A percentile compares a stretch with the other conserved stretches of the same genome.
These are phyloP conservation scores for Daldinia grandis DNA, from an alignment of 495 filamentous ascomycete genomes.

Conservation along the genomic window DNA sequence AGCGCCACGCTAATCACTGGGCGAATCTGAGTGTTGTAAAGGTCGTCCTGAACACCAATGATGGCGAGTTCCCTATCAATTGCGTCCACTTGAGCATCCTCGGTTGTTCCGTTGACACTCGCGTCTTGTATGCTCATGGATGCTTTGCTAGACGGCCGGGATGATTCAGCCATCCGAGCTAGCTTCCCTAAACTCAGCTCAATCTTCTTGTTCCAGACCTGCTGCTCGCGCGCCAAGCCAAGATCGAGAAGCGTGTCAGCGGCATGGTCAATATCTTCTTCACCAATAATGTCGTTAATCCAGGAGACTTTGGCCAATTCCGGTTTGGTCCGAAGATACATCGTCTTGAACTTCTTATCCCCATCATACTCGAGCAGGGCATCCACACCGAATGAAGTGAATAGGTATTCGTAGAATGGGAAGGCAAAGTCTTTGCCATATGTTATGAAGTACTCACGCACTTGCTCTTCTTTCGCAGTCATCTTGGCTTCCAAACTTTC, in stretches of 20 bases:
- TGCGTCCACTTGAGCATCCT: constrained; percentile 50
- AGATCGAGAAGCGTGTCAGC: constrained; percentile 70
- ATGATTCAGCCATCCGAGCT: constrained; percentile 68
- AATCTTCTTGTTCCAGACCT: constrained; percentile 89
- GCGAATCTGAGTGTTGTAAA: constrained; percentile 63
- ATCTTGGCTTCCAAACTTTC: constrained; percentile 44
- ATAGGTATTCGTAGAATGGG: constrained; percentile 78
- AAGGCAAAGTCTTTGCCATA: constrained; percentile 82
- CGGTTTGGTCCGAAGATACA: constrained; percentile 74
- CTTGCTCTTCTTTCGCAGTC: constrained; percentile 48
- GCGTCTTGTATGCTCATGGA: constrained; percentile 41
- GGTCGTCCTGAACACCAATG: constrained; percentile 75
- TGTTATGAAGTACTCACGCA: constrained; percentile 70
- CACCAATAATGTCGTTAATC: constrained; percentile 87
- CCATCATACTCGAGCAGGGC: constrained; percentile 71
- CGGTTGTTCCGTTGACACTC: constrained; percentile 37
- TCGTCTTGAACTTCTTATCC: constrained; percentile 73
- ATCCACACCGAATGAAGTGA: constrained; percentile 69
- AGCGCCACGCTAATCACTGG: constrained; percentile 71
- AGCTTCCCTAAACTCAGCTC: constrained; percentile 90
- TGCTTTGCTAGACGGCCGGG: constrained; percentile 48
- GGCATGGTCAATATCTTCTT: constrained; percentile 75
- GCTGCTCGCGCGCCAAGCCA: constrained; percentile 71
- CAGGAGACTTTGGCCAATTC: constrained; percentile 81
- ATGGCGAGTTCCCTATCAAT: constrained; percentile 71